Evolutionary conservation across 2,329 filamentous ascomycete genomes (phyloP).

Genomic region (Aspergillus puulaauensis): DNA sequence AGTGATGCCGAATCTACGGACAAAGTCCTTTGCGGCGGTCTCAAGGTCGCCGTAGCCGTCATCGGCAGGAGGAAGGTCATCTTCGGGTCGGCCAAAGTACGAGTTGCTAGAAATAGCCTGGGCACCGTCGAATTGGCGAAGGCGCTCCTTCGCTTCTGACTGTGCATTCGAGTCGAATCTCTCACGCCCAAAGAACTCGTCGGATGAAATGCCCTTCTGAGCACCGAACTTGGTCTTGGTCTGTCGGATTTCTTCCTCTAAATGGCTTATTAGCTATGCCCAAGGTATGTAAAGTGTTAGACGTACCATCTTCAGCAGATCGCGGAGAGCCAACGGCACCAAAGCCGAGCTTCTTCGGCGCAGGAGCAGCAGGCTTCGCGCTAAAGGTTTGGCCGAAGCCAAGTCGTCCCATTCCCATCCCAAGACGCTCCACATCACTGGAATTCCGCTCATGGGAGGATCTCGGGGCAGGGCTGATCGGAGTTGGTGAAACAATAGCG

Average conservation of each 20-base stretch:
- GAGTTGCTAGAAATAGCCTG: constrained; percentile 91
- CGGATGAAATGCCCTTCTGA: constrained; percentile 95
- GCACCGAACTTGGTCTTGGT: constrained; percentile 83
- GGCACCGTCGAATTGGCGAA: constrained; percentile 92
- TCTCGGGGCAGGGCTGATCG: constrained; percentile 66
- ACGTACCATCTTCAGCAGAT: constrained; percentile 65
- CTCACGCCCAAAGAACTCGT: constrained; percentile 96
- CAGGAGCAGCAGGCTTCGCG: constrained; percentile 57
- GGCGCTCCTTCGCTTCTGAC: constrained; percentile 79
- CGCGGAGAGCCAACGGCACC: constrained; percentile 79
- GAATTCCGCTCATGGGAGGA: constrained; percentile 55
- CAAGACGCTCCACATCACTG: constrained; percentile 81
- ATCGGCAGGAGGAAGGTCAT: constrained; percentile 65
- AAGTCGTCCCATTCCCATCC: constrained; percentile 81
- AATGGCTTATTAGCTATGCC: constrained; percentile 12
- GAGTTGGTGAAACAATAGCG: constrained; percentile 71
- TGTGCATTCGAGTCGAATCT: constrained; percentile 77
- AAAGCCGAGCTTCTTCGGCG: constrained; percentile 81
- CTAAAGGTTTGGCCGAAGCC: constrained; percentile 85
- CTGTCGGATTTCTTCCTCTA: constrained; percentile 75
- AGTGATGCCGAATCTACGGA: constrained; percentile 91
- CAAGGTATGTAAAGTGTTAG: not conserved
- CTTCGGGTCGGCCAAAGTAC: constrained; percentile 93
- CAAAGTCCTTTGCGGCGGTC: constrained; percentile 90
- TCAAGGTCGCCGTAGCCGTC: constrained; percentile 88